Conservation (phyloP, 2,329 filamentous ascomycete species). For the Colletotrichum liaoningense region DNA sequence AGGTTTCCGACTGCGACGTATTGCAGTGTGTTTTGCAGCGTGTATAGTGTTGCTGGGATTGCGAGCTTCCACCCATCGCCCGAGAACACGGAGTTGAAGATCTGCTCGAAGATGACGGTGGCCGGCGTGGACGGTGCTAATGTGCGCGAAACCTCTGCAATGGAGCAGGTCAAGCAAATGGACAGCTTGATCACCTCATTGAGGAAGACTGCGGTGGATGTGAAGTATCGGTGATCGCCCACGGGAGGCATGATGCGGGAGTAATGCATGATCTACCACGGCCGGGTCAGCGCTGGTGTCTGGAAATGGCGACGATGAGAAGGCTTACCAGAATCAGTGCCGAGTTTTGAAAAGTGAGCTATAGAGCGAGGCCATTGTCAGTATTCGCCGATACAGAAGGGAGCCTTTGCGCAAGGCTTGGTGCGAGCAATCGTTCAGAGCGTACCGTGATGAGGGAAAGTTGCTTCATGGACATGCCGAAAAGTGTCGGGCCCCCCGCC, state of each 20-base stretch:
- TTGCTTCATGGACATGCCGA: conserved; percentile 76
- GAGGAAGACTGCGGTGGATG: conserved; percentile 93
- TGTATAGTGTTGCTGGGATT: conserved; percentile 89
- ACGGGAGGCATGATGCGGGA: conserved; percentile 90
- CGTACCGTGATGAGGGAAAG: conserved; percentile 61
- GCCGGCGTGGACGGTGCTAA: conserved; percentile 83
- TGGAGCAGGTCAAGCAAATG: conserved; percentile 85
- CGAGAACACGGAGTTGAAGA: conserved; percentile 85
- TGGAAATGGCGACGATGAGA: not conserved
- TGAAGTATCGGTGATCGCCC: conserved; percentile 88
- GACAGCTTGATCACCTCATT: conserved; percentile 93
- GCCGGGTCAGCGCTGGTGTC: conserved; percentile 18
- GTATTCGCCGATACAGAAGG: conserved; percentile 9
- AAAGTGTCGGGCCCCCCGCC: conserved; percentile 55
- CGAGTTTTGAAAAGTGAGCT: conserved; percentile 85
- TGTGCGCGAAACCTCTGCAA: conserved; percentile 86
- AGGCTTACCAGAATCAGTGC: conserved; percentile 73
- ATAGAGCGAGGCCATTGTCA: conserved; percentile 36
- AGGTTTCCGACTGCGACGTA: conserved; percentile 93
- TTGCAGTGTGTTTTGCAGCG: conserved; percentile 91
- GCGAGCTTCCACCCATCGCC: conserved; percentile 96
- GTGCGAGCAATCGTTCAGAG: conserved; percentile 24
- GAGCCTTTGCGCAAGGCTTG: not conserved
- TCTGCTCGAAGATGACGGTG: conserved; percentile 82
- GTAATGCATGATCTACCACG: conserved; percentile 85